Evolutionary conservation across 2,329 filamentous ascomycete genomes (phyloP).

Genomic region (Dactylellina drechsleri): DNA sequence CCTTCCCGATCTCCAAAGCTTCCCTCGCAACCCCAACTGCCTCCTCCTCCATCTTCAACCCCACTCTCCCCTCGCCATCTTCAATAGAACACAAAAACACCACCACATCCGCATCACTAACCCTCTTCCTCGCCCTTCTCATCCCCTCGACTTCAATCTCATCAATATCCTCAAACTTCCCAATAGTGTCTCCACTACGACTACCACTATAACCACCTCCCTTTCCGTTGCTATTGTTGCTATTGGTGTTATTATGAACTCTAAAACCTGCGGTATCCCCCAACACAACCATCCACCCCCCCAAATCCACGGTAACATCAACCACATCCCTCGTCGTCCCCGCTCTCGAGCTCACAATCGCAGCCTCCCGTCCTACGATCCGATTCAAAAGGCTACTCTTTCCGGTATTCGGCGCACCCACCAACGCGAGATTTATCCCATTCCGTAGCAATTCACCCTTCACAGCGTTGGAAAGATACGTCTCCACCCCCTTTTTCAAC

Average conservation of each 20-base stretch:
- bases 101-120: conserved; percentile 83
- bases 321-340: conserved; percentile 95
- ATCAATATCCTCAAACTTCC: conserved; percentile 66
- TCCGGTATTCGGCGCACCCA: conserved; percentile 92
- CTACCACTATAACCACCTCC: conserved; percentile 43
- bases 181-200: conserved; percentile 36
- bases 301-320: conserved; percentile 87
- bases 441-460: conserved; percentile 83
- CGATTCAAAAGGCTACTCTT: conserved; percentile 94
- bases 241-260: conserved; percentile 60
- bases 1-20: conserved; percentile 66
- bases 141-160: conserved; percentile 90
- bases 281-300: conserved; percentile 90
- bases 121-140: conserved; percentile 81
- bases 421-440: conserved; percentile 84
- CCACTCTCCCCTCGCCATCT: conserved; percentile 59
- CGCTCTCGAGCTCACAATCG: conserved; percentile 91
- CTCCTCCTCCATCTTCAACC: conserved; percentile 55
- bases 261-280: conserved; percentile 91
- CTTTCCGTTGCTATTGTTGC: conserved; percentile 54
- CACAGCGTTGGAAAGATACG: conserved; percentile 80
- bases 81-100: conserved; percentile 83
- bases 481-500: conserved; percentile 72
- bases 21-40: conserved; percentile 63
- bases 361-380: conserved; percentile 89